A percentile compares a stretch with the other conserved stretches of the same genome.
Conservation (phyloP, 768 basidiomycete species). For the Pleurotus giganteus region DNA sequence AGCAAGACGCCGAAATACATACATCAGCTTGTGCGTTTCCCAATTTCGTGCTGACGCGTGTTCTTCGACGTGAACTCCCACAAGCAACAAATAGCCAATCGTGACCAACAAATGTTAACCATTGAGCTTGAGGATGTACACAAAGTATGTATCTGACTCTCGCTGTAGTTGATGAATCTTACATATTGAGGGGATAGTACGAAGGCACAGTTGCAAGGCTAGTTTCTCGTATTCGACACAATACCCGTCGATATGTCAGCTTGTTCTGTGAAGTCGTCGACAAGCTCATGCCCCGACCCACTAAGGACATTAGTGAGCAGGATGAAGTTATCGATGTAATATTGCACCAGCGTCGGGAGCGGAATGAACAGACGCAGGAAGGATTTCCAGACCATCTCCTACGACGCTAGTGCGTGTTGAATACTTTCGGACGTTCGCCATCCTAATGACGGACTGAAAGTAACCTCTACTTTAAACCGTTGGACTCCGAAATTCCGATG, state of each 20-base stretch:
- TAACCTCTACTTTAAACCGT: conserved; percentile 91
- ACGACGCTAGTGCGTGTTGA: conserved; percentile 82
- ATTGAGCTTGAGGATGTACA: conserved; percentile 89
- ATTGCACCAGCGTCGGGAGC: conserved; percentile 86
- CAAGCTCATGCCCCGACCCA: conserved; percentile 83
- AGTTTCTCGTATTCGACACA: conserved; percentile 74
- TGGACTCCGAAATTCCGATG: conserved; percentile 69
- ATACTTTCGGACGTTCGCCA: conserved; percentile 11
- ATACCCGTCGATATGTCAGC: conserved; percentile 86
- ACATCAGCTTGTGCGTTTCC: conserved; percentile 68
- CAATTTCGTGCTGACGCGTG: conserved; percentile 24
- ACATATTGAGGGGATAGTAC: conserved; percentile 40
- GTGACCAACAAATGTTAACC: conserved; percentile 85
- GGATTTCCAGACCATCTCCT: conserved; percentile 90
- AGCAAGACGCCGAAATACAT: conserved; percentile 70
- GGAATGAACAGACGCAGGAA: conserved; percentile 76
- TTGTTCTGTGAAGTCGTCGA: conserved; percentile 92
- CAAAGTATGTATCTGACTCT: conserved; percentile 46
- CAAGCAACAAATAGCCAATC: conserved; percentile 90
- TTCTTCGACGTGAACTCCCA: conserved; percentile 19
- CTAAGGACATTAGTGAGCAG: conserved; percentile 84
- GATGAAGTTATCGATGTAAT: conserved; percentile 98
- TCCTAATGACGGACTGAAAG: conserved; percentile 36
- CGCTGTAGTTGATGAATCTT: conserved; percentile 10
- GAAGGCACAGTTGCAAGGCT: conserved; percentile 72